Base-by-base conservation (phyloP, 306 rosid genomes). In the Citrullus amarus region DNA sequence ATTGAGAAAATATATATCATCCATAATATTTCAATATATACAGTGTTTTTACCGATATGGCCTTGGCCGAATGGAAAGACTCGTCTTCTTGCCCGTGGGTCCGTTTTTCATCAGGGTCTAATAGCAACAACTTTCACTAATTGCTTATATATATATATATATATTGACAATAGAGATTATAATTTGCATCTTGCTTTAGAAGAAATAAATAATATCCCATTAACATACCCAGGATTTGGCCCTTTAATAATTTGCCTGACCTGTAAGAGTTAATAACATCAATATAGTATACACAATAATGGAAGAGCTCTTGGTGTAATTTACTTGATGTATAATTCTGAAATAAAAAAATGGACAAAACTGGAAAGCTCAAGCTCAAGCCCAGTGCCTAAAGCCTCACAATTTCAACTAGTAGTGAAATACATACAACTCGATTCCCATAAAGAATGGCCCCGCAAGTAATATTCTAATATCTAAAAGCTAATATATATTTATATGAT, bases 361-460 rank as follows among this genome's bases (percentile, higher is more conserved):
- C 61, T 80, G 79, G 63, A 50, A 85, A 82, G 85, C 81, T 81
- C 81, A 85, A 82, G 84, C 81, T 80, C 81, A 78, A 82, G 58
- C 83, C 87, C 80, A 83, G 34, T 57, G 67, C 62, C 75, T 67
- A 74, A 81, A 75, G 84, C 83, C 81, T 81, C 72, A 75, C 69
- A 76, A 68, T 32, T 80, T 82, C 80, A 84, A 81, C 74, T 36
- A 61, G 59, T 8, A 51, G 43, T 50, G 54, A 74, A 84, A 77
- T 76, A 76, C 84, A 80, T 82, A 79, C 78, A 84, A 82, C 76
- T 65, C 78, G 84, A 77, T 67, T 32, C 79, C 74, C 77, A 78
- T 71, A 59, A 36, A 68, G 36, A 54, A 65, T 51, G 85, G 61
- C 83, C 81, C 87, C 70, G 72, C 43, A 75, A 15, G 80, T 84